Conservation (phyloP, 2,329 filamentous ascomycete genomes). For the Xylaria sp. region DNA sequence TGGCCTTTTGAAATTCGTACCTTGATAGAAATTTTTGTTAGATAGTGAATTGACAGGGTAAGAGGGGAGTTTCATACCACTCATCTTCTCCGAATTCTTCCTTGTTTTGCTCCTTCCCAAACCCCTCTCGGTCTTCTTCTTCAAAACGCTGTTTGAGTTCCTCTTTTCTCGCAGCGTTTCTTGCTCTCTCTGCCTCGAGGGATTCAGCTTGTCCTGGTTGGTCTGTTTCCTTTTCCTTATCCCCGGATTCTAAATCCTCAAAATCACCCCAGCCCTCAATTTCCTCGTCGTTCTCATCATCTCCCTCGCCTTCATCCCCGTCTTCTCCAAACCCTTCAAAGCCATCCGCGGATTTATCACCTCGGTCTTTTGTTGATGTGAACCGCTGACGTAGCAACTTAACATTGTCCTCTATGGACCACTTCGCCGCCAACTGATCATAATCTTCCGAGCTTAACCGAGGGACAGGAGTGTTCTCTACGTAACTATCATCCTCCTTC, state of each 20-base stretch:
- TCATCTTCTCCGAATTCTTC: slow-evolving; percentile 96
- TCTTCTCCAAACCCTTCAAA: slow-evolving; percentile 67
- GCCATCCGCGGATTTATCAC: slow-evolving; percentile 62
- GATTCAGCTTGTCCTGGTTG: slow-evolving; percentile 58
- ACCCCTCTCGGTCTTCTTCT: slow-evolving; percentile 96
- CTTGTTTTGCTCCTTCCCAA: slow-evolving; percentile 72
- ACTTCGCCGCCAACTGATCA: slow-evolving; percentile 82
- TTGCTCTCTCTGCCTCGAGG: slow-evolving; percentile 89
- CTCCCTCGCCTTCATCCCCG: slow-evolving; percentile 73
- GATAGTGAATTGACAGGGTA: neutral
- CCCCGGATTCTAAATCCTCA: slow-evolving; percentile 85
- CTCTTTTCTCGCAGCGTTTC: slow-evolving; percentile 91
- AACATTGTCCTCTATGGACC: slow-evolving; percentile 82
- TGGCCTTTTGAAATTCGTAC: slow-evolving; percentile 76
- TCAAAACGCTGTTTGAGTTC: slow-evolving; percentile 95
- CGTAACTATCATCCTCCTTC: slow-evolving; percentile 73
- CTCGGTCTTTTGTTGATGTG: slow-evolving; percentile 71
- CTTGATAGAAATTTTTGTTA: slow-evolving; percentile 19
- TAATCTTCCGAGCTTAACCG: slow-evolving; percentile 72
- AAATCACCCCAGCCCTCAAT: slow-evolving; percentile 69
- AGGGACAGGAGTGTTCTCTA: slow-evolving; percentile 83
- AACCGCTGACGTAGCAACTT: slow-evolving; percentile 81
- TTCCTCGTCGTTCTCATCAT: slow-evolving; percentile 33
- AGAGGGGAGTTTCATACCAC: slow-evolving; percentile 78
- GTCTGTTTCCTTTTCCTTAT: slow-evolving; percentile 58